Percentiles rank a stretch among this genome's conserved stretches.
These are phyloP conservation scores for Paraphaeosphaeria sporulosa DNA, from an alignment of 2,329 filamentous ascomycete genomes.

Conservation along the genomic window DNA sequence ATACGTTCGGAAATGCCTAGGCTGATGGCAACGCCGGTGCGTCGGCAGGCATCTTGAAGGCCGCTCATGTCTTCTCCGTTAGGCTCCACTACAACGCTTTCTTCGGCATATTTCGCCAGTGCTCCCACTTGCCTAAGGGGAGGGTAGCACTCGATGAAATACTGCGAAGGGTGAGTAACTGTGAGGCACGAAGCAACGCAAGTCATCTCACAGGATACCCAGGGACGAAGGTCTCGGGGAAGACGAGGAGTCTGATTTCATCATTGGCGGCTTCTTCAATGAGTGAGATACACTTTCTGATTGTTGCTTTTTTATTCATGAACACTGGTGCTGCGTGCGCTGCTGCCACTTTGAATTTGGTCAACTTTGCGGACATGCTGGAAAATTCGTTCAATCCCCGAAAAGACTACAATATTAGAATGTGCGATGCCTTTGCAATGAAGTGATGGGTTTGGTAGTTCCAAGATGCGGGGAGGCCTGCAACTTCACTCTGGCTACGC, in stretches of 20 bases:
- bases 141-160: conserved; percentile 48
- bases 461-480: no score
- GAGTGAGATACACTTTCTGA: conserved; percentile 41
- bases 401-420: no score
- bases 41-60: conserved; percentile 44
- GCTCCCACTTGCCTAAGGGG: conserved; percentile 44
- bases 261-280: conserved; percentile 44
- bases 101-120: conserved; percentile 43
- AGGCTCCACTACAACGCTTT: conserved; percentile 46
- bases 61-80: conserved; percentile 39
- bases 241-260: conserved; percentile 44
- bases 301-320: conserved; percentile 48
- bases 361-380: not conserved
- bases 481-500: no score
- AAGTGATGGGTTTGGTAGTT: no score
- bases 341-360: conserved; percentile 47
- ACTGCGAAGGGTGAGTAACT: conserved; percentile 33
- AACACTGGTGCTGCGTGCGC: conserved; percentile 48
- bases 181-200: not conserved
- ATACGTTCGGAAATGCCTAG: conserved; percentile 47
- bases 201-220: conserved; percentile 38
- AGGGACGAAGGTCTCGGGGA: conserved; percentile 48
- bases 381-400: no score
- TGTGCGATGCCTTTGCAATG: no score
- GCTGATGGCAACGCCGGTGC: conserved; percentile 41